These are phyloP conservation scores for Mesotaenium endlicherianum DNA, from an alignment of 139 green algal species.

Conservation along the genomic window DNA sequence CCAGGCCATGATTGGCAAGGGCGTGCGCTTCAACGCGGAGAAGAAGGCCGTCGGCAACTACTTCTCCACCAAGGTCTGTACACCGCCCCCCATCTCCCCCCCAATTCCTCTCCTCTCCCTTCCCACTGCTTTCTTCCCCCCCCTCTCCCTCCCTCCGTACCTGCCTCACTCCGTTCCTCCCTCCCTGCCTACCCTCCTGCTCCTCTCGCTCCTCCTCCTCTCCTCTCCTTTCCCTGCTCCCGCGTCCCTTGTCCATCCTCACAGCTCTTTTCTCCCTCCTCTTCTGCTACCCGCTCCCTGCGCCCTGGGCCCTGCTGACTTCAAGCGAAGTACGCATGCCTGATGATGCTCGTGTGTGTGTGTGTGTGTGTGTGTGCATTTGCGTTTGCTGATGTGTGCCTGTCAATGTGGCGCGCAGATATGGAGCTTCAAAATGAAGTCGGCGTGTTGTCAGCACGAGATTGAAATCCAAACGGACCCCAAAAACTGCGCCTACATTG, in stretches of 20 bases:
- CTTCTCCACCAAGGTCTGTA: slow-evolving; percentile 67
- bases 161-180: too few species aligned
- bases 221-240: too few species aligned
- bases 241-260: too few species aligned
- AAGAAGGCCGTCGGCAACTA: slow-evolving; percentile 90
- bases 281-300: too few species aligned
- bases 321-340: too few species aligned
- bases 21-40: slow-evolving; percentile 96
- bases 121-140: background rate
- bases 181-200: too few species aligned
- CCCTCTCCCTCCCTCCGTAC: background rate
- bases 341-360: too few species aligned
- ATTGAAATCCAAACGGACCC: slow-evolving; percentile 94
- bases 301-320: too few species aligned
- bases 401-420: slow-evolving; percentile 60
- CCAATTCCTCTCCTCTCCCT: background rate
- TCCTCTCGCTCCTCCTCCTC: too few species aligned
- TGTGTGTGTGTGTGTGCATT: background rate
- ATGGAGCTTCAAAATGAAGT: slow-evolving; percentile 86
- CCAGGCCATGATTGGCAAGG: slow-evolving; percentile 86
- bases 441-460: slow-evolving; percentile 78
- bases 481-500: slow-evolving; percentile 81
- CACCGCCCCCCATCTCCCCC: background rate
- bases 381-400: background rate
- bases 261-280: too few species aligned